Percentiles rank a stretch among this genome's conserved stretches.
phyloP scores from a whole-genome alignment of 2,329 filamentous ascomycete species.

The Verticillium longisporum region DNA sequence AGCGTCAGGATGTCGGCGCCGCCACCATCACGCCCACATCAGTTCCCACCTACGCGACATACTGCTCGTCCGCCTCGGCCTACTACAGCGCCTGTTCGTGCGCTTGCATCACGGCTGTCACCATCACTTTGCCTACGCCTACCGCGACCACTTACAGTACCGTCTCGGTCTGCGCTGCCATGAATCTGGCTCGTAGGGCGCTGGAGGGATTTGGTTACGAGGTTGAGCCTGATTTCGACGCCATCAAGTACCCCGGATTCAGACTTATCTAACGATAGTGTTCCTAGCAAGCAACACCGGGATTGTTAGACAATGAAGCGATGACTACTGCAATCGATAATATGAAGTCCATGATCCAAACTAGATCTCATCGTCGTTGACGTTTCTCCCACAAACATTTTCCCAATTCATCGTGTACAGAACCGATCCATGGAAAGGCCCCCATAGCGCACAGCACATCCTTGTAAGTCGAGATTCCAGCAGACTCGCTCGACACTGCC shows the following conservation, averaged over 20 bases:
- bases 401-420: neutral
- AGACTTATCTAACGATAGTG: neutral
- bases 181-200: neutral
- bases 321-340: neutral
- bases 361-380: neutral
- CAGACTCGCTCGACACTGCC: neutral
- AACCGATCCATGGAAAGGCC: neutral
- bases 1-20: neutral
- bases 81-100: neutral
- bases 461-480: neutral
- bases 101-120: neutral
- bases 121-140: neutral
- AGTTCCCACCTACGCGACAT: neutral
- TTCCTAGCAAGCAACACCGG: no score
- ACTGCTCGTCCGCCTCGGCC: neutral
- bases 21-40: neutral
- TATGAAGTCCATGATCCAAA: neutral
- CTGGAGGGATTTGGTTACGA: neutral
- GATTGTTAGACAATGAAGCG: neutral
- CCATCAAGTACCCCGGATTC: neutral
- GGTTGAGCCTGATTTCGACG: neutral
- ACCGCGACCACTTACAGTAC: neutral
- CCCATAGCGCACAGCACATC: neutral
- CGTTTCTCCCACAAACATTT: neutral
- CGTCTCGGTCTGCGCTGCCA: neutral